phyloP scores from a whole-genome alignment of 192 early-diverging fungal species.

The Podila minutissima region DNA sequence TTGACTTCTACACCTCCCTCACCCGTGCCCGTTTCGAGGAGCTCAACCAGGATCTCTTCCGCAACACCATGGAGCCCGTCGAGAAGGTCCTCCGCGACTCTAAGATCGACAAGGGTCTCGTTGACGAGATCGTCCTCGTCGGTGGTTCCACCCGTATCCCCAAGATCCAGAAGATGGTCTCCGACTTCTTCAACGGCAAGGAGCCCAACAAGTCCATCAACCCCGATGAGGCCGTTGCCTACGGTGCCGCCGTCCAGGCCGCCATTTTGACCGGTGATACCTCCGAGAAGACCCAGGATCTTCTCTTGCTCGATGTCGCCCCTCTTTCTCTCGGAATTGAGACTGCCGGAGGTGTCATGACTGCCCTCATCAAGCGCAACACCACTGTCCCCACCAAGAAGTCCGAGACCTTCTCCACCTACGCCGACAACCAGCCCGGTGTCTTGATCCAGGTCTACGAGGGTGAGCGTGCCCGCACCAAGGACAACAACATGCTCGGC shows the following conservation, averaged over 20 bases:
- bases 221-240: slow-evolving; percentile 99
- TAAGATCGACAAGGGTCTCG: slow-evolving; percentile 92
- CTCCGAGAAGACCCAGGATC: slow-evolving; percentile 95
- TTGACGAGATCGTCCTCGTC: slow-evolving; percentile 97
- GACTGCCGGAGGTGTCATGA: slow-evolving; percentile 99
- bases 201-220: slow-evolving; percentile 99
- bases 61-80: slow-evolving; percentile 93
- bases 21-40: slow-evolving; percentile 99
- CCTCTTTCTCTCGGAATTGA: slow-evolving; percentile 98
- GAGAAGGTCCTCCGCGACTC: slow-evolving; percentile 96
- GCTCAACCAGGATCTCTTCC: slow-evolving; percentile 97
- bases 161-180: slow-evolving; percentile 98
- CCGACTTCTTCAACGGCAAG: slow-evolving; percentile 99
- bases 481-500: slow-evolving; percentile 98
- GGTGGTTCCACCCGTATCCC: slow-evolving; percentile 99
- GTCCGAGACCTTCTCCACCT: slow-evolving; percentile 98
- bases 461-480: slow-evolving; percentile 96
- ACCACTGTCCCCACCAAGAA: slow-evolving; percentile 98
- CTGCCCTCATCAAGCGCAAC: slow-evolving; percentile 97
- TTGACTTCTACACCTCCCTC: slow-evolving; percentile 98
- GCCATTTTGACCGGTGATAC: slow-evolving; percentile 96
- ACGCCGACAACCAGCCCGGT: slow-evolving; percentile 98
- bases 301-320: slow-evolving; percentile 95
- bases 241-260: slow-evolving; percentile 98
- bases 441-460: slow-evolving; percentile 98